These are phyloP conservation scores for Teratosphaeriaceae sp. DNA, from an alignment of 2,329 filamentous ascomycete genomes.

Conservation along the genomic window DNA sequence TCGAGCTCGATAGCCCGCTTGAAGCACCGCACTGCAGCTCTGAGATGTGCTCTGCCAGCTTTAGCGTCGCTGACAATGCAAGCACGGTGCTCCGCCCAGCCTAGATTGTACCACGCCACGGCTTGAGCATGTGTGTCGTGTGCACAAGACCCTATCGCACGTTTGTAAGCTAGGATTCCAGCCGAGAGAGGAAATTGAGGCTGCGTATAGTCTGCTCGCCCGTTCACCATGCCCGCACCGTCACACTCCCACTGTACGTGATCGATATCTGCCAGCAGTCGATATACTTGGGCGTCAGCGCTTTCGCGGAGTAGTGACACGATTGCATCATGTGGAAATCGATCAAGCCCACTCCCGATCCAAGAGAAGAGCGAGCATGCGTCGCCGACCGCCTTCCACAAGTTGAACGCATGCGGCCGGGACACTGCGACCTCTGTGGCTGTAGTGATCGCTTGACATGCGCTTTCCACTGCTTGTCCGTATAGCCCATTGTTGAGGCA, in stretches of 20 bases:
- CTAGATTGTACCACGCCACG: slow-evolving; percentile 94
- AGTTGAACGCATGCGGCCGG: slow-evolving; percentile 72
- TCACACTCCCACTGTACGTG: not conserved
- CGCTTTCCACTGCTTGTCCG: slow-evolving; percentile 70
- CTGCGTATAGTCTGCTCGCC: slow-evolving; percentile 16
- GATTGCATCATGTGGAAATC: slow-evolving; percentile 57
- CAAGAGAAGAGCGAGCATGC: slow-evolving; percentile 78
- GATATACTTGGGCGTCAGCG: slow-evolving; percentile 50
- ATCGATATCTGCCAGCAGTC: slow-evolving; percentile 62
- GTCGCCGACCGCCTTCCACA: slow-evolving; percentile 91
- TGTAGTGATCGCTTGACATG: slow-evolving; percentile 60
- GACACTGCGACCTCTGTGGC: slow-evolving; percentile 56
- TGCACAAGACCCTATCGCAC: slow-evolving; percentile 66
- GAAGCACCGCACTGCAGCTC: slow-evolving; percentile 80
- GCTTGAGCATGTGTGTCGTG: slow-evolving; percentile 81
- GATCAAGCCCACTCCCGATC: slow-evolving; percentile 59
- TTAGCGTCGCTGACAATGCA: slow-evolving; percentile 58
- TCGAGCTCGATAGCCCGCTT: slow-evolving; percentile 95
- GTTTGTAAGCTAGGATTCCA: slow-evolving; percentile 74
- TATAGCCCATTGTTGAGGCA: slow-evolving; percentile 78
- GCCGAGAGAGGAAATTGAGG: slow-evolving; percentile 55
- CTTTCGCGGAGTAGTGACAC: slow-evolving; percentile 51
- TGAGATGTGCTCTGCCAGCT: slow-evolving; percentile 61
- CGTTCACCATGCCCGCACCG: slow-evolving; percentile 14
- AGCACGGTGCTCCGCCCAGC: slow-evolving; percentile 84